phyloP scores from a whole-genome alignment of 768 basidiomycete genomes.

The Dioszegia aurantiaca region DNA sequence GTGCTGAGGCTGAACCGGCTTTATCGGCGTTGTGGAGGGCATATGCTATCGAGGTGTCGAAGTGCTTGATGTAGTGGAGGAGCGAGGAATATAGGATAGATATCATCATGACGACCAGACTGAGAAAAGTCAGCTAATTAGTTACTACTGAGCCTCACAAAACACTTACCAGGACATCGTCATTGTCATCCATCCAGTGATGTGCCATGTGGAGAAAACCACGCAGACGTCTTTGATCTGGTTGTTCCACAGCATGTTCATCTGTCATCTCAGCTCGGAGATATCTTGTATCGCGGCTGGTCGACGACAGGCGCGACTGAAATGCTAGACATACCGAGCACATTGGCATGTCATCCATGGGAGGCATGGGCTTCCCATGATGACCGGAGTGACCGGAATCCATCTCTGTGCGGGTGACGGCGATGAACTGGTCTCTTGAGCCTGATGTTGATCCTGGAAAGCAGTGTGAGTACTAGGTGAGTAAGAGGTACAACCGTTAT shows the following conservation, averaged over 20 bases:
- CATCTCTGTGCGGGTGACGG: no score
- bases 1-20: slow-evolving; percentile 10
- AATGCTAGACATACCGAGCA: slow-evolving; percentile 23
- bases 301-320: neutral
- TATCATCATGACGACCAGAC: slow-evolving; percentile 38
- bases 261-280: slow-evolving; percentile 21
- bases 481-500: no score
- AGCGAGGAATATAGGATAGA: slow-evolving; percentile 42
- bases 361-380: slow-evolving; percentile 16
- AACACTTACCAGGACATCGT: slow-evolving; percentile 45
- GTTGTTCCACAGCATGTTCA: slow-evolving; percentile 51
- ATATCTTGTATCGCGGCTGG: neutral
- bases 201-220: slow-evolving; percentile 49
- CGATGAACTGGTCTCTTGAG: no score
- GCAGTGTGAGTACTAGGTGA: neutral
- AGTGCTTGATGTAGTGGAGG: slow-evolving; percentile 28
- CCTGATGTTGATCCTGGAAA: no score
- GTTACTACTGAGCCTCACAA: neutral
- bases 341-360: slow-evolving; percentile 21
- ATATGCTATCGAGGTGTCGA: slow-evolving; percentile 36
- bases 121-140: no score
- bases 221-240: slow-evolving; percentile 45
- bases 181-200: slow-evolving; percentile 41
- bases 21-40: slow-evolving; percentile 23
- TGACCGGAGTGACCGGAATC: slow-evolving; percentile 3